These are phyloP conservation scores for Pestalotiopsis sp. DNA, from an alignment of 2,329 filamentous ascomycete genomes.

Conservation along the genomic window DNA sequence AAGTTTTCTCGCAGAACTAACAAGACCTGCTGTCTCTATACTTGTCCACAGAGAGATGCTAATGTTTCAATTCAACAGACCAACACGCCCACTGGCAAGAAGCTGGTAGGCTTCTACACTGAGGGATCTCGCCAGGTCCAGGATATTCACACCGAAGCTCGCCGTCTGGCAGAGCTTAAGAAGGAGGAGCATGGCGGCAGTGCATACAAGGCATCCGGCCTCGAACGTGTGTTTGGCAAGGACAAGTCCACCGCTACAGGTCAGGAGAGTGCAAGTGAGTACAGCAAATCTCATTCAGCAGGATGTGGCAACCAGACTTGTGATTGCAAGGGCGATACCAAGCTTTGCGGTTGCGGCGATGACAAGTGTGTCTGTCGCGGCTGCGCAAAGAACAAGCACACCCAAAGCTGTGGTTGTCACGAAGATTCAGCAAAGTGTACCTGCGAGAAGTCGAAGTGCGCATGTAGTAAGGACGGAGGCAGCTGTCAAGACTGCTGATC, in stretches of 20 bases:
- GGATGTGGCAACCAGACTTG: conserved; percentile 6
- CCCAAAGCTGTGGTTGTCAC: neutral
- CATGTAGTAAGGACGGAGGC: neutral
- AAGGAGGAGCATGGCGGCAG: conserved; percentile 61
- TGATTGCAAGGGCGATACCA: conserved; percentile 10
- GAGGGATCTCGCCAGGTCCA: conserved; percentile 84
- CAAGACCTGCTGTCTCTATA: neutral
- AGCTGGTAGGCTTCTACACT: conserved; percentile 85
- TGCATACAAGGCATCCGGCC: conserved; percentile 60
- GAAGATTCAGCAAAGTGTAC: neutral
- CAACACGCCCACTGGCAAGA: conserved; percentile 84
- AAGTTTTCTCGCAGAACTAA: neutral
- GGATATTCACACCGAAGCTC: conserved; percentile 91
- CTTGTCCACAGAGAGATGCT: neutral
- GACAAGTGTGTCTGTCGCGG: neutral
- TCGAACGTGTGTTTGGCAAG: conserved; percentile 60
- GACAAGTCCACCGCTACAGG: conserved; percentile 36
- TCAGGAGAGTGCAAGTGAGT: conserved; percentile 22
- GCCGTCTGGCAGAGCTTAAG: conserved; percentile 87
- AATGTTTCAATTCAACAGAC: conserved; percentile 30
- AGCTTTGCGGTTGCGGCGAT: neutral
- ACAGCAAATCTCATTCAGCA: neutral
- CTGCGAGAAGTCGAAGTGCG: neutral
- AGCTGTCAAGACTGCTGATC: neutral
- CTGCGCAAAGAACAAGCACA: neutral